Evolutionary conservation across 805 yeast genomes (phyloP), one percentile per base, ranked within the genome.

Genomic region (Tanozyma kutaoensis): DNA sequence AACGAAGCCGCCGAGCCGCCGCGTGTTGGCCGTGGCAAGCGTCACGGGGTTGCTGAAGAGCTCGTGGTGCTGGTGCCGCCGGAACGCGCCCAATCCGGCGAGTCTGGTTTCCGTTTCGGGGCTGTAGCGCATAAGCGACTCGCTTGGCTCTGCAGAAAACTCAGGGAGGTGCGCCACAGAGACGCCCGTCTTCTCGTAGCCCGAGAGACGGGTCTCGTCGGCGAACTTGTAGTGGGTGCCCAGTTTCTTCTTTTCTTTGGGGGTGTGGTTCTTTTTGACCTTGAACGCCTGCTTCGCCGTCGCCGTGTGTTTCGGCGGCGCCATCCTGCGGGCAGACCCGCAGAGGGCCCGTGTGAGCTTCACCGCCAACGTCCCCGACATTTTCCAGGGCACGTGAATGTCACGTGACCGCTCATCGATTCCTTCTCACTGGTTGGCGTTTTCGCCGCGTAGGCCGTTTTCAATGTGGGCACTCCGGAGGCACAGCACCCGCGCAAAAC

Each of bases 11-110:
- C 7, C 5, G 17, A 15, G 17, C 17, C 7, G 7, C 1, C 53
- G 42, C 22, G 78, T 66, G 25, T 58, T 59, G 19, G 59, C 46
- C 37, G 78, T 69, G 3, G 74, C 56, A 33, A 81, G 45, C 1
- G 82, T 57, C 3, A 76, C 46, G 15, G 85, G 86, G 21, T 57
- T 58, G 20, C 57, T 45, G 46, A 72, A 77, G 23, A 77, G 43
- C 47, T 81, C 93, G 24, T 39, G 39, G 45, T 62, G 70, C 50
- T 82, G 93, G 36, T 60, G 62, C 34, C 72, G 72, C 39, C 71
- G 69, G 52, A 79, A 79, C 0, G 77, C 53, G 14, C 85, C 86
- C 29, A 75, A 48, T 23, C 59, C 57, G 19, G 54, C 50, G 35
- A 81, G 53, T 25, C 54, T 50, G 29, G 54, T 46, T 32, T 66